Evolutionary conservation across 116 monocot genomes (phyloP), one percentile per base, ranked within the genome.

Genomic region (Phalaenopsis hybrid): DNA sequence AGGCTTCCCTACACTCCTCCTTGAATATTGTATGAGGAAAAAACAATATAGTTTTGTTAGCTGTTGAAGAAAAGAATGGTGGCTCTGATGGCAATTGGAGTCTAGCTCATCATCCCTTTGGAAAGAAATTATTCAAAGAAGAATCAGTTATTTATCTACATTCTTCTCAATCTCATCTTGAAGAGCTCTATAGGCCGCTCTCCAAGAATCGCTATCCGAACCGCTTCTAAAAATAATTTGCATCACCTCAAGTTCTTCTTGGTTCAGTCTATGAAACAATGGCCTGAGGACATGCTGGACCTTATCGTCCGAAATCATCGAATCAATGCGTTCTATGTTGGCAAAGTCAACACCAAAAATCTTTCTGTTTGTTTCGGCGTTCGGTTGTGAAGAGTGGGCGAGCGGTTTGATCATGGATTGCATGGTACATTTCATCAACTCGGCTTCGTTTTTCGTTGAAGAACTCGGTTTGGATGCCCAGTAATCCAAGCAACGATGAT

Each of bases 401-500:
- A 0, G 2, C 13, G 44, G 23, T 17, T 8, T 44, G 41, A 9
- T 59, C 20, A 23, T 20, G n/a, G 21, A 25, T 4, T 52, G 46
- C 63, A 23, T n/a, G 21, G 63, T 21, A 63, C 21, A 63, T n/a
- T 23, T 21, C 63, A 63, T 63, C 8, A 37, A 37, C 1, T 50
- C 25, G 44, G 15, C 44, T 76, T 76, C 49, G 31, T 59, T 81
- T 72, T 57, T 73, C 67, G 75, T 18, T n/a, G 28, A 79, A 46
- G 57, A 34, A 50, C n/a, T 48, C 6, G 23, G 41, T 61, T 84
- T 94, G 1, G 85, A 82, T 28, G 58, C 76, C 91, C 91, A 94
- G 74, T 94, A 94, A 44, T 88, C 87, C 9, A 43, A 41, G 79
- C 88, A 94, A 1, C 33, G 68, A 65, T 86, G 89, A 69, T 81